Conservation (phyloP, 2,329 filamentous ascomycete genomes). For the Hypomyces rosellus region DNA sequence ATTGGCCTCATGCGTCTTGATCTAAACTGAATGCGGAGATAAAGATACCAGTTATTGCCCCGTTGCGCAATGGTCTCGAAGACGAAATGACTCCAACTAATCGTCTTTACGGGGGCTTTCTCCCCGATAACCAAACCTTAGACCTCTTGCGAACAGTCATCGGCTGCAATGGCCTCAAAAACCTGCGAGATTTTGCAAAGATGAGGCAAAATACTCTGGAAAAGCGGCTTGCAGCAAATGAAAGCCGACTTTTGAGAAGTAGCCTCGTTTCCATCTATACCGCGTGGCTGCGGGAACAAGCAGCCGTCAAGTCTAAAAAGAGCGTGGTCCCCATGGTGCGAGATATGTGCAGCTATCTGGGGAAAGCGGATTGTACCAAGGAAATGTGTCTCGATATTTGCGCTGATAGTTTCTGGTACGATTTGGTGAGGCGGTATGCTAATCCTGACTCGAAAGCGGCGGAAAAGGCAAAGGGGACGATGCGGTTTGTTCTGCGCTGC, state of each 20-base stretch:
- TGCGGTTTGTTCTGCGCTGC: neutral
- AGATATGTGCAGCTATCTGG: constrained; percentile 2
- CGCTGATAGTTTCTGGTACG: neutral
- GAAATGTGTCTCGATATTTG: constrained; percentile 8
- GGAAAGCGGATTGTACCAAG: neutral
- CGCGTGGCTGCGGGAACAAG: constrained; percentile 22
- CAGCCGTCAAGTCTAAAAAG: neutral
- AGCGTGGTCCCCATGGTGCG: neutral
- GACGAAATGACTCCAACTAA: no score
- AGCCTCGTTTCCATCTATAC: constrained; percentile 20
- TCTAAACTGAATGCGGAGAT: no score
- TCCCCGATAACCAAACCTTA: constrained; percentile 9
- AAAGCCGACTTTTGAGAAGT: constrained; percentile 6
- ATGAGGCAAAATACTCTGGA: constrained; percentile 22
- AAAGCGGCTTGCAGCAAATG: constrained; percentile 13
- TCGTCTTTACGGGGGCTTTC: no score
- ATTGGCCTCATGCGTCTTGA: no score
- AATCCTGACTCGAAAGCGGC: neutral
- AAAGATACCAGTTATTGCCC: no score
- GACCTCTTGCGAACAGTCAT: constrained; percentile 16
- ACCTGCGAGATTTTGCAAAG: constrained; percentile 16
- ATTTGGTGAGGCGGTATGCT: no score
- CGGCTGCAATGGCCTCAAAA: constrained; percentile 18
- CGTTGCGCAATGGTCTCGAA: no score
- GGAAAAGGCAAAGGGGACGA: neutral